Percentiles rank a stretch among this genome's conserved stretches.
Evolutionary conservation across 768 basidiomycete species (phyloP).

Genomic region (Lyophyllum shimeji): DNA sequence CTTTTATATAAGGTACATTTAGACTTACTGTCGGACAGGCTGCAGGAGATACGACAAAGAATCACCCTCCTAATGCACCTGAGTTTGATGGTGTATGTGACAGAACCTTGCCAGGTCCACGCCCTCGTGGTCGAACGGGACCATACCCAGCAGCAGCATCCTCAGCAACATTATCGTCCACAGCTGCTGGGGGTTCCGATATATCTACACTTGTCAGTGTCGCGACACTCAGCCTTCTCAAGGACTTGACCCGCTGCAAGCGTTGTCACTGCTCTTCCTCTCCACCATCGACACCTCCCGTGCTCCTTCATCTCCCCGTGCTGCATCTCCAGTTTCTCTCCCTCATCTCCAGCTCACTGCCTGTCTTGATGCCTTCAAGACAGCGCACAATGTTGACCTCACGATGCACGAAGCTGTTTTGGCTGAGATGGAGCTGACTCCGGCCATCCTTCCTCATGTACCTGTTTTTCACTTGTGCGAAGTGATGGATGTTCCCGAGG

Average conservation of each 20-base stretch:
- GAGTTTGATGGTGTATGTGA: no score
- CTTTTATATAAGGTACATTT: background rate
- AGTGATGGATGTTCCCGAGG: no score
- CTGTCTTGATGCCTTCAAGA: slow-evolving; percentile 2
- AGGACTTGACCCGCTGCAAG: background rate
- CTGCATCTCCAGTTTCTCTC: background rate
- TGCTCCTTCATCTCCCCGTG: background rate
- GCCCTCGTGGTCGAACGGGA: background rate
- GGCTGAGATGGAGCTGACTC: slow-evolving; percentile 9
- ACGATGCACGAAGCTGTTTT: background rate
- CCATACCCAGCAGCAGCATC: background rate
- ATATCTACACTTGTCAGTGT: background rate
- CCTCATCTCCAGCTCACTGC: background rate
- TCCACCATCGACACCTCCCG: no score
- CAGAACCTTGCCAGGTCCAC: no score
- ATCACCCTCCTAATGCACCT: no score
- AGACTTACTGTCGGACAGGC: slow-evolving; percentile 5
- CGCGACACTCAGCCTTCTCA: background rate
- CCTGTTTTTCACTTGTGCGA: slow-evolving; percentile 14
- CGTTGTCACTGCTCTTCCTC: background rate
- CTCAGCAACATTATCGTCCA: no score
- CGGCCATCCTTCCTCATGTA: slow-evolving; percentile 18
- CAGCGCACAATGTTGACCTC: slow-evolving; percentile 1
- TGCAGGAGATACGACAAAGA: slow-evolving; percentile 16
- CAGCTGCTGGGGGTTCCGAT: background rate